A percentile compares a stretch with the other conserved stretches of the same genome.
Conservation (phyloP, 2,329 filamentous ascomycete species). For the Chaetothyriales sp. region DNA sequence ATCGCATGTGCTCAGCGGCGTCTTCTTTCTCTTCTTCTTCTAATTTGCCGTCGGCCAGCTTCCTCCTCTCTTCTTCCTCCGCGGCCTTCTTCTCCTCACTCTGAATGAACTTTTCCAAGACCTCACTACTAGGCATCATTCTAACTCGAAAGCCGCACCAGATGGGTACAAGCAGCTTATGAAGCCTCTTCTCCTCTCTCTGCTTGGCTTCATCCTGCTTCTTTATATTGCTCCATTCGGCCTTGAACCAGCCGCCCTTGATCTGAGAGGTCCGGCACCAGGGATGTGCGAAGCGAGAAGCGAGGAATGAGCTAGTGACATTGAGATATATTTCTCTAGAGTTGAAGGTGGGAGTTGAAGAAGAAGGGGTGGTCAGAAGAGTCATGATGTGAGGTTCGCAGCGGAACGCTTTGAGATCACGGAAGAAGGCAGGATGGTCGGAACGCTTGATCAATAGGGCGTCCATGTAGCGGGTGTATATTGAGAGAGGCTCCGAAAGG, state of each 20-base stretch:
- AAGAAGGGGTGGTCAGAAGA: slow-evolving; percentile 2
- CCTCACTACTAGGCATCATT: slow-evolving; percentile 14
- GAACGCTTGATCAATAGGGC: slow-evolving; percentile 13
- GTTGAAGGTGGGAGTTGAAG: neutral
- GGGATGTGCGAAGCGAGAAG: slow-evolving; percentile 15
- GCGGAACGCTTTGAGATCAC: slow-evolving; percentile 15
- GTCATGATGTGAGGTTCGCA: slow-evolving; percentile 10
- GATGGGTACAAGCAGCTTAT: slow-evolving; percentile 17
- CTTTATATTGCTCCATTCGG: slow-evolving; percentile 2
- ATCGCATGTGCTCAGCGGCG: neutral
- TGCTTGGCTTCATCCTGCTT: slow-evolving; percentile 7
- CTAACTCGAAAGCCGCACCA: slow-evolving; percentile 16
- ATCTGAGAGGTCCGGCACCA: slow-evolving; percentile 13
- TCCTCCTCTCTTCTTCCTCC: neutral
- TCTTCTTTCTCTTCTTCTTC: no score
- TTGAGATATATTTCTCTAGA: slow-evolving; percentile 10
- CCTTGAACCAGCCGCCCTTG: slow-evolving; percentile 1
- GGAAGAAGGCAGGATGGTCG: slow-evolving; percentile 13
- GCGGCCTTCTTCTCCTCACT: slow-evolving; percentile 4
- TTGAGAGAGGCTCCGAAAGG: slow-evolving; percentile 10
- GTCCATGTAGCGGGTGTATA: slow-evolving; percentile 16
- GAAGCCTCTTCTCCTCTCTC: slow-evolving; percentile 14
- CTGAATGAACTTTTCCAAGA: slow-evolving; percentile 10
- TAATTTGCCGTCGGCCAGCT: neutral
- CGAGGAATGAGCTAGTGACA: slow-evolving; percentile 9